phyloP scores from a whole-genome alignment of 768 basidiomycete genomes.

The Pholiota microspora region DNA sequence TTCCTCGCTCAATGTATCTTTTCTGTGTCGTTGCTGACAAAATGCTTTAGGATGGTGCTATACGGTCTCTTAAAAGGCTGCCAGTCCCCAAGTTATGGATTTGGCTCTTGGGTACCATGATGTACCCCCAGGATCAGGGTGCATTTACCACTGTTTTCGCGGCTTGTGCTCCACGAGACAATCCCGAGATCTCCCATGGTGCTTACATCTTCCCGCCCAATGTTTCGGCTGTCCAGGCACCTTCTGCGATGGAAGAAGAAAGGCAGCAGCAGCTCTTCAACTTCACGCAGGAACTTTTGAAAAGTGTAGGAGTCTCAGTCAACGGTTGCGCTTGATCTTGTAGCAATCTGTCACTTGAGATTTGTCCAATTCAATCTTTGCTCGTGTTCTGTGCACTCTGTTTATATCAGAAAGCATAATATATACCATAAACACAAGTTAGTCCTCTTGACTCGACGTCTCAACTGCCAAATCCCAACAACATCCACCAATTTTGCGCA shows the following conservation, averaged over 20 bases:
- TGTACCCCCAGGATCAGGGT: constrained; percentile 21
- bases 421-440: too few species aligned
- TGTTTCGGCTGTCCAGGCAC: constrained; percentile 10
- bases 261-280: constrained; percentile 10
- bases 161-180: constrained; percentile 15
- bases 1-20: not conserved
- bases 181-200: constrained; percentile 19
- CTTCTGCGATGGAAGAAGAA: constrained; percentile 11
- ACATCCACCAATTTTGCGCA: too few species aligned
- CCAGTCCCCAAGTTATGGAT: constrained; percentile 22
- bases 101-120: constrained; percentile 19
- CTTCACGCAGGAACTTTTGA: constrained; percentile 9
- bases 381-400: too few species aligned
- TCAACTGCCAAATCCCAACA: too few species aligned
- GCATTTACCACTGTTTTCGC: constrained; percentile 22
- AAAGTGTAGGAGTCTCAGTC: constrained; percentile 1
- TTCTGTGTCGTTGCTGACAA: not conserved
- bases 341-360: too few species aligned
- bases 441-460: too few species aligned
- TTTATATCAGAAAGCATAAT: too few species aligned
- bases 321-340: not conserved
- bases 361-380: too few species aligned
- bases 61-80: constrained; percentile 18
- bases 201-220: constrained; percentile 20
- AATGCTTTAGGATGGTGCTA: constrained; percentile 18